A percentile compares a stretch with the other conserved stretches of the same genome.
Evolutionary conservation across 208 protist genomes (phyloP).

Genomic region (Trypanosoma cruzi): DNA sequence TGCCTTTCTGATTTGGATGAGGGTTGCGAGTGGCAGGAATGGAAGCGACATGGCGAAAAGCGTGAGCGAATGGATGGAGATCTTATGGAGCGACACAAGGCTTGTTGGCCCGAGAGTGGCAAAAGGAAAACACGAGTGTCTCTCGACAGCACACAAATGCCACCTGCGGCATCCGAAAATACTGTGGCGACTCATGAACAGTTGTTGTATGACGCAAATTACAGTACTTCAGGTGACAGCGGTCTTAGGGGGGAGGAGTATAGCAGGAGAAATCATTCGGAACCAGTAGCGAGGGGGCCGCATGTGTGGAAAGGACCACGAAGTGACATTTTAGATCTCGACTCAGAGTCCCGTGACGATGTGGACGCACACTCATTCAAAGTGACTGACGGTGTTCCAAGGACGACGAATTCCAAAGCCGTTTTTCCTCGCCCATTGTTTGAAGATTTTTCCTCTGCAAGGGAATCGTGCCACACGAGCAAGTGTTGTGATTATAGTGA

Average conservation of each 20-base stretch:
- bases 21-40: constrained; percentile 16
- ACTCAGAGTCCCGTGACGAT: not conserved
- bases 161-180: not conserved
- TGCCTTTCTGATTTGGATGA: constrained; percentile 33
- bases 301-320: not conserved
- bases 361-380: not conserved
- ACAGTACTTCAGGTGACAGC: not conserved
- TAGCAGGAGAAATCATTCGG: not conserved
- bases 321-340: not conserved
- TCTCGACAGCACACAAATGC: not conserved
- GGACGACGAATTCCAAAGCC: not conserved
- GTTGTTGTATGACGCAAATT: not conserved
- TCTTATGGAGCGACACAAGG: constrained; percentile 12
- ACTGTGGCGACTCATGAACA: not conserved
- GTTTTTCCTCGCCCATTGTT: not conserved
- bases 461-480: not conserved
- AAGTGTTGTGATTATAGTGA: not conserved
- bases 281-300: not conserved
- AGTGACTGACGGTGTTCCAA: not conserved
- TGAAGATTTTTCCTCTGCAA: not conserved
- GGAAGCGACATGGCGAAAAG: constrained; percentile 26
- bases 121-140: not conserved
- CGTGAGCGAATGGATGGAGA: constrained; percentile 27
- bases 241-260: not conserved
- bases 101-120: not conserved